phyloP scores from a whole-genome alignment of 2,329 filamentous ascomycete genomes.

The Teratosphaeria destructans region DNA sequence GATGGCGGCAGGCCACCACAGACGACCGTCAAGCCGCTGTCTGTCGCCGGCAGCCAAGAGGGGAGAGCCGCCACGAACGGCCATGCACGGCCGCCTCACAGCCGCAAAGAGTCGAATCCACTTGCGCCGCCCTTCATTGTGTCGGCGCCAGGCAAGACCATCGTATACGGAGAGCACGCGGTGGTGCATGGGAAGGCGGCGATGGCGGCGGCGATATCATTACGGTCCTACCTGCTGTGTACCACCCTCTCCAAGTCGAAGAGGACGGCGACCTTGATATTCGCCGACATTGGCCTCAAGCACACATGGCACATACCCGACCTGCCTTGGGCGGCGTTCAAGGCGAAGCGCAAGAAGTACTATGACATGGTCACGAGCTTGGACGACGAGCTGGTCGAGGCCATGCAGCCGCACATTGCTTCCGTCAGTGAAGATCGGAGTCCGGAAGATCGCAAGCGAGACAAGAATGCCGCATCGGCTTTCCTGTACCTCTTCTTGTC shows the following conservation, averaged over 20 bases:
- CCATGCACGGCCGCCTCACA: neutral
- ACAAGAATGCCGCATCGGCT: conserved; percentile 67
- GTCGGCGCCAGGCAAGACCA: conserved; percentile 94
- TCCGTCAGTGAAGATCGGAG: conserved; percentile 57
- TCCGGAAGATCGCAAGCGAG: conserved; percentile 69
- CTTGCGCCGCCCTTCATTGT: conserved; percentile 93
- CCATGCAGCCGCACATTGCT: conserved; percentile 68
- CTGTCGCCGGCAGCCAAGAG: too few species aligned
- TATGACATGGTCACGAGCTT: conserved; percentile 73
- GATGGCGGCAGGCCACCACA: neutral
- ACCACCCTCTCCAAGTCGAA: conserved; percentile 88
- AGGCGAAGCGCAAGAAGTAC: conserved; percentile 72
- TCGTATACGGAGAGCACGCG: conserved; percentile 94
- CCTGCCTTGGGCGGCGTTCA: conserved; percentile 77
- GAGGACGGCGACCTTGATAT: conserved; percentile 75
- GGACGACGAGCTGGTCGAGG: conserved; percentile 69
- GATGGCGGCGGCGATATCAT: conserved; percentile 87
- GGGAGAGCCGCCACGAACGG: neutral
- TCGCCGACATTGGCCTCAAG: conserved; percentile 79
- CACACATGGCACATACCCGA: conserved; percentile 93
- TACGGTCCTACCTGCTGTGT: conserved; percentile 92
- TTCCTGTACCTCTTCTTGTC: conserved; percentile 93
- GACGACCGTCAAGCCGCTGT: neutral
- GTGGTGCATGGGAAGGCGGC: conserved; percentile 97
- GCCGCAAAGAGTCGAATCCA: conserved; percentile 31